Conservation (phyloP, 371 early-diverging fungal genomes). For the Coelomomyces lativittatus region DNA sequence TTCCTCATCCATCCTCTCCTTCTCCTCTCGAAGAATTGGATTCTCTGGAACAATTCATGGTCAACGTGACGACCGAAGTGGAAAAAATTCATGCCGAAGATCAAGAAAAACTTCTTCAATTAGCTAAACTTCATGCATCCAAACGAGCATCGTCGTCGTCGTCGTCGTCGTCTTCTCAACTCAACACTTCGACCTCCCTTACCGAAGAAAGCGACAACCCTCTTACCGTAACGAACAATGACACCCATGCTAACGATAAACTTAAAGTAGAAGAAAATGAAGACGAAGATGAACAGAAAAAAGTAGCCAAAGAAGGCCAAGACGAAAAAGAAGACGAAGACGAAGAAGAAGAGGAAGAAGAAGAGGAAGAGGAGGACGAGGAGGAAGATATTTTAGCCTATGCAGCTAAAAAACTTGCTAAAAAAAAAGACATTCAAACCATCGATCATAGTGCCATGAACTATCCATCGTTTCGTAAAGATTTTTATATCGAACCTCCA, state of each 20-base stretch:
- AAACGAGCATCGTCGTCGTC: constrained; percentile 3
- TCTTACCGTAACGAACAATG: too few species aligned
- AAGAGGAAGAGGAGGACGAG: constrained; percentile 5
- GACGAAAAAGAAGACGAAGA: neutral
- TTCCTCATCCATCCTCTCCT: too few species aligned
- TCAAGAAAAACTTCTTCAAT: constrained; percentile 6
- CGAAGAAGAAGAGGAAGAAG: neutral
- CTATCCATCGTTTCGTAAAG: constrained; percentile 77
- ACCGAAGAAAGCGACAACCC: too few species aligned
- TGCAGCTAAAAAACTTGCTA: constrained; percentile 39
- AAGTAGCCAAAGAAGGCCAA: constrained; percentile 26
- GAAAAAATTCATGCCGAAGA: constrained; percentile 34
- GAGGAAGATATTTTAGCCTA: constrained; percentile 59
- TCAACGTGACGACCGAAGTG: constrained; percentile 56
- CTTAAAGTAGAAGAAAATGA: constrained; percentile 7
- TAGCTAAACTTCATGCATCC: too few species aligned
- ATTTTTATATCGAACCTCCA: constrained; percentile 89
- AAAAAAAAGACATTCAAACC: constrained; percentile 74
- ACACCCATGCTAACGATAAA: neutral
- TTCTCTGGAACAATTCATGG: constrained; percentile 68
- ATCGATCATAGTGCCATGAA: constrained; percentile 71
- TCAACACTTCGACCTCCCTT: too few species aligned
- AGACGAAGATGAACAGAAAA: constrained; percentile 32
- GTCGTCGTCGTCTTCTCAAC: too few species aligned
- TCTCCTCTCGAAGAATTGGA: constrained; percentile 41